phyloP scores from a whole-genome alignment of 305 asterid species.

The Solanum hybrid region DNA sequence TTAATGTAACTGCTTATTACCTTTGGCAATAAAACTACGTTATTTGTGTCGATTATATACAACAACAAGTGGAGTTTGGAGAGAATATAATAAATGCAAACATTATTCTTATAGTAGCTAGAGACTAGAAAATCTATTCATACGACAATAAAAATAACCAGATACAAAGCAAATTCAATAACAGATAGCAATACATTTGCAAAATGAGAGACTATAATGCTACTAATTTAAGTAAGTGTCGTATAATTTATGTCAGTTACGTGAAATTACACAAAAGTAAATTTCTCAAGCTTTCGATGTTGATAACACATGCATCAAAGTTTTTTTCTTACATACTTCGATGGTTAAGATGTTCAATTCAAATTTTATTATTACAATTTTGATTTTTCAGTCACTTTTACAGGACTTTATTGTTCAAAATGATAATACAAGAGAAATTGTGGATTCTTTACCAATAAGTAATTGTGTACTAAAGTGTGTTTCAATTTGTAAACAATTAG shows the following conservation, averaged over 20 bases:
- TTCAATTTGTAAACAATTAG: no score
- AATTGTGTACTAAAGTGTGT: no score
- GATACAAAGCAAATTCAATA: not conserved
- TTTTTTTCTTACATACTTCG: not conserved
- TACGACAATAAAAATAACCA: not conserved
- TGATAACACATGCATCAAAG: not conserved
- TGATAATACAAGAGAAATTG: no score
- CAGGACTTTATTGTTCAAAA: not conserved
- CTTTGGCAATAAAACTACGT: not conserved
- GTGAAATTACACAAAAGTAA: not conserved
- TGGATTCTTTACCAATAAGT: no score
- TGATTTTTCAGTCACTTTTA: not conserved
- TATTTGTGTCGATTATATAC: not conserved
- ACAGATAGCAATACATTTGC: not conserved
- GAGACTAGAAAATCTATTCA: not conserved
- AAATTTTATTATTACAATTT: not conserved
- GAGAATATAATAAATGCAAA: not conserved
- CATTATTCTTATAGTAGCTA: not conserved
- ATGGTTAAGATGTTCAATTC: not conserved
- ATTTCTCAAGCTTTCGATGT: not conserved
- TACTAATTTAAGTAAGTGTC: not conserved
- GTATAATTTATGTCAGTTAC: not conserved
- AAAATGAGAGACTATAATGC: not conserved
- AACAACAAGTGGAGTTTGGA: not conserved
- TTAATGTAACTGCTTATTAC: not conserved